Percentiles rank a stretch among this genome's conserved stretches.
Conservation (phyloP, 352 stramenopile species). For the Phytophthora capsici region DNA sequence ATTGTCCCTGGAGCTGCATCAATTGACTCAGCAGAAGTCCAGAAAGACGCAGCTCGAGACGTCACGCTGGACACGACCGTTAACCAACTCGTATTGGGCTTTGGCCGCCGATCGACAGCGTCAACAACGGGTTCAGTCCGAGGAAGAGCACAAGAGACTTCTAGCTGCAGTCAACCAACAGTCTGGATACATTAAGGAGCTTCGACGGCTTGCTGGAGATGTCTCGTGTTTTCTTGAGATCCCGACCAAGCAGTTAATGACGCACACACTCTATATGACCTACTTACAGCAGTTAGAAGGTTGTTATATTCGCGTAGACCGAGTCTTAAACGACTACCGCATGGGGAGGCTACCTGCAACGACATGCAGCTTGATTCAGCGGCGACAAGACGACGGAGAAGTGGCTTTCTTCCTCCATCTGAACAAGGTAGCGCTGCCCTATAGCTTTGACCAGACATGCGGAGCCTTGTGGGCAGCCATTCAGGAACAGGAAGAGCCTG, state of each 20-base stretch:
- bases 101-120: not conserved
- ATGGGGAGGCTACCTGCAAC: not conserved
- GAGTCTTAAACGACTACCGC: not conserved
- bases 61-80: not conserved
- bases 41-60: not conserved
- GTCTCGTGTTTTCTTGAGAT: not conserved
- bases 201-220: not conserved
- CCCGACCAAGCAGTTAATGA: not conserved
- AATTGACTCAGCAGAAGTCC: not conserved
- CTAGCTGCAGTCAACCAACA: conserved; percentile 16
- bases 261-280: not conserved
- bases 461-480: not conserved
- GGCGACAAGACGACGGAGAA: too few relatives aligned
- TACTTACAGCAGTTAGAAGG: not conserved
- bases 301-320: not conserved
- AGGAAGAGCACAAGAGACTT: conserved; percentile 21
- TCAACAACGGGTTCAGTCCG: conserved; percentile 1
- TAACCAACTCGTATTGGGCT: not conserved
- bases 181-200: conserved; percentile 14
- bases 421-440: not conserved
- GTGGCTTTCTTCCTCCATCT: not conserved
- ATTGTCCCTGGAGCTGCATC: conserved; percentile 3
- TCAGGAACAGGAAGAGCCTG: not conserved
- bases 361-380: not conserved
- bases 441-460: not conserved